Evolutionary conservation across 306 rosid genomes (phyloP), one percentile per base, ranked within the genome.

Genomic region (Malus asiatica): DNA sequence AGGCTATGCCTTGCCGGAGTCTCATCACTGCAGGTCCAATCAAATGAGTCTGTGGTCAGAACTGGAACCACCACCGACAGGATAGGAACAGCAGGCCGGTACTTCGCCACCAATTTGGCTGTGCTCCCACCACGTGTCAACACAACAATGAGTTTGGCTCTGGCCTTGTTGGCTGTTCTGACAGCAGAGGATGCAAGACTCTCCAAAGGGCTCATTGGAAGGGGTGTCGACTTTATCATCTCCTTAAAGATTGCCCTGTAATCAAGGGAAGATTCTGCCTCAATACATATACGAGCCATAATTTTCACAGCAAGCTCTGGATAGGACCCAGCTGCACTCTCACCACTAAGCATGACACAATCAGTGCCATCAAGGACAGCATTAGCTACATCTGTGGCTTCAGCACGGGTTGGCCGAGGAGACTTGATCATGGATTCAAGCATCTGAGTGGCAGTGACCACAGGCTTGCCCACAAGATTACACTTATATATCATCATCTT

Each of bases 401-500:
- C 98, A 42, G 98, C 97, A 38, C 97, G 93, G 38, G 98, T 93
- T 79, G 97, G 98, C 71, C 98, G 83, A 5, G 97, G 97, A 79
- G 97, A 93, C 87, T 93, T 93, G 85, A 91, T 93, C 98, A 93
- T 93, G 65, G 98, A 91, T 70, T 93, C 98, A 77, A 93, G 98
- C 98, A 93, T 93, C 82, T 93, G 98, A 48, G 98, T 93, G 71
- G 98, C 98, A 76, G 98, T 93, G 77, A 93, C 98, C 53, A 93
- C 98, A 58, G 98, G 97, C 81, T 93, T 93, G 66, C 98, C 98
- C 72, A 82, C 96, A 76, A 91, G 97, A 81, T 93, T 93, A 55
- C 98, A 93, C 91, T 93, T 93, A 58, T 93, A 93, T 78, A 93
- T 93, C 98, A 93, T 93, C 98, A 93, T 93, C 66, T 93, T 93